A percentile compares a stretch with the other conserved stretches of the same genome.
These are phyloP conservation scores for Solanum chilense DNA, from an alignment of 257 asterid species.

Conservation along the genomic window DNA sequence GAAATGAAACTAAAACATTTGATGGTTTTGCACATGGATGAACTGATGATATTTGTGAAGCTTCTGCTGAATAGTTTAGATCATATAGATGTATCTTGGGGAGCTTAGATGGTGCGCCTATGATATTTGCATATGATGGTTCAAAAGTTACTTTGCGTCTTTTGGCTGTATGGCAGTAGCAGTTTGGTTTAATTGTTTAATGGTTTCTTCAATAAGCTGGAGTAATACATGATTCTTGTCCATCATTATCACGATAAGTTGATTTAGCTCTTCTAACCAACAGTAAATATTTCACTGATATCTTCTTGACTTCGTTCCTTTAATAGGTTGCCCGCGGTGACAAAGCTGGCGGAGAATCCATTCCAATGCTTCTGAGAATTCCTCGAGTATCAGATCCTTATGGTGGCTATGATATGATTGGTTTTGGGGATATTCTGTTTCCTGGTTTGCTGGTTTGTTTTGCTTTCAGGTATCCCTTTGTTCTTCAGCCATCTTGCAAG, in stretches of 20 bases:
- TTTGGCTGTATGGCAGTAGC: not conserved
- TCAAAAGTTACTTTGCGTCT: not conserved
- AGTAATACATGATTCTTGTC: not conserved
- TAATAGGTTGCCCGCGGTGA: conserved; percentile 90
- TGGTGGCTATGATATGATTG: conserved; percentile 93
- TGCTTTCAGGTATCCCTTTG: conserved; percentile 48
- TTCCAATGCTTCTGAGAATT: conserved; percentile 94
- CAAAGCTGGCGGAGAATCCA: conserved; percentile 90
- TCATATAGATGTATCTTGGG: not conserved
- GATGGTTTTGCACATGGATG: not conserved
- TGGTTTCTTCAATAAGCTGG: not conserved
- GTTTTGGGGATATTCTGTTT: conserved; percentile 93
- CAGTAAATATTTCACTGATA: not conserved
- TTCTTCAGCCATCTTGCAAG: not conserved
- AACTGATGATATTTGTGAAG: not conserved
- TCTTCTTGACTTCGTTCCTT: not conserved
- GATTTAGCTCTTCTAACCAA: not conserved
- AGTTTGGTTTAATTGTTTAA: not conserved
- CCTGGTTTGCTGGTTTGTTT: conserved; percentile 90
- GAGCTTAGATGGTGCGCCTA: not conserved
- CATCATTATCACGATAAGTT: not conserved
- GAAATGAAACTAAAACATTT: not conserved
- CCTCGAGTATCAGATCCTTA: conserved; percentile 92
- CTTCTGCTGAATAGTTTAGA: not conserved
- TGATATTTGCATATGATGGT: not conserved